A percentile compares a stretch with the other conserved stretches of the same genome.
Evolutionary conservation across 2,329 filamentous ascomycete genomes (phyloP).

Genomic region (Diaporthe vexans): DNA sequence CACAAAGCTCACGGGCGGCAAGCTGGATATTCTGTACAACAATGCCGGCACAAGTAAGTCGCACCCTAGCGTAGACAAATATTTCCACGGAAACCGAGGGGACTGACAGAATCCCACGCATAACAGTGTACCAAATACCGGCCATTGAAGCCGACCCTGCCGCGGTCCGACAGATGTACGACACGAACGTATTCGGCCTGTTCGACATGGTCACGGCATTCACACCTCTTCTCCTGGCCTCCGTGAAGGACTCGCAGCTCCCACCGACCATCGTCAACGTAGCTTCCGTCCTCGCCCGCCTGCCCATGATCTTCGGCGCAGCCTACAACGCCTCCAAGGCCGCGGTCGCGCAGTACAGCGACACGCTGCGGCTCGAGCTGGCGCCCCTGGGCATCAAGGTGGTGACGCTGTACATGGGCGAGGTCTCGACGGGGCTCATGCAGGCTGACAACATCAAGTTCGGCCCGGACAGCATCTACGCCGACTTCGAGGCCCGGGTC

Average conservation of each 20-base stretch:
- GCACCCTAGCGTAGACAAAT: background rate
- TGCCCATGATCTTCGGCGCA: background rate
- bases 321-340: background rate
- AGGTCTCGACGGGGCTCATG: background rate
- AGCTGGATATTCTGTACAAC: background rate
- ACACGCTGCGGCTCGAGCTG: background rate
- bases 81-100: too few species aligned
- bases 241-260: background rate
- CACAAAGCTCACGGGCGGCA: background rate
- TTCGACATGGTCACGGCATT: background rate
- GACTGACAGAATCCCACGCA: background rate
- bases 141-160: background rate
- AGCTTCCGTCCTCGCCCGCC: background rate
- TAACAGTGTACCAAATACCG: background rate
- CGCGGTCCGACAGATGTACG: background rate
- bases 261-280: background rate
- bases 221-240: background rate
- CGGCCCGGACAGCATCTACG: background rate
- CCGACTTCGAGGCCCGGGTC: background rate
- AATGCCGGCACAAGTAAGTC: background rate
- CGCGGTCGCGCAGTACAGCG: background rate
- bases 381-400: background rate
- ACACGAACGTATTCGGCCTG: background rate
- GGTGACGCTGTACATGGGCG: background rate
- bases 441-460: background rate